These are phyloP conservation scores for Panus rudis DNA, from an alignment of 768 basidiomycete species.

Conservation along the genomic window DNA sequence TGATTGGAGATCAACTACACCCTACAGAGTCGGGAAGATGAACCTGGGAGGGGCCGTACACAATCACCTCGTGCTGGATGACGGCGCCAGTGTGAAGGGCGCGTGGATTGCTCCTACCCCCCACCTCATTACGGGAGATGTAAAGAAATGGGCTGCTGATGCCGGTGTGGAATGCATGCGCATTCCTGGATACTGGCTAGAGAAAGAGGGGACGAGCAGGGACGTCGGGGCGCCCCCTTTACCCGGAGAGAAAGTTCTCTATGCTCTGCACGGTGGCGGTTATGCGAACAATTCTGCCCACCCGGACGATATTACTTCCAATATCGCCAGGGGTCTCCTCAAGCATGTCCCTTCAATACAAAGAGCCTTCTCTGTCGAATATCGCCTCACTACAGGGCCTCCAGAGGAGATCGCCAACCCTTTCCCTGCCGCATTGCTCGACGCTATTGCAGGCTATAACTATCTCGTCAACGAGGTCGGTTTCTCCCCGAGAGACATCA, in stretches of 20 bases:
- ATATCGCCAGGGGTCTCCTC: constrained; percentile 41
- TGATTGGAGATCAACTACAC: background rate
- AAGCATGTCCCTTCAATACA: constrained; percentile 35
- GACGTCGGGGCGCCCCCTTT: constrained; percentile 30
- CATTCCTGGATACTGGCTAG: constrained; percentile 20
- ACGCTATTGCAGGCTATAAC: constrained; percentile 66
- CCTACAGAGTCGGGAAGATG: too few relatives aligned
- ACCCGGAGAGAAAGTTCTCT: constrained; percentile 51
- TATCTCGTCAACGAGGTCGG: constrained; percentile 56
- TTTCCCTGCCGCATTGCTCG: constrained; percentile 72
- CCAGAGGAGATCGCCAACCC: constrained; percentile 40
- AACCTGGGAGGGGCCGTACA: background rate
- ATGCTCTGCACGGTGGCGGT: constrained; percentile 58
- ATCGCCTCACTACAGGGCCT: constrained; percentile 50
- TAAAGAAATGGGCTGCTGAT: constrained; percentile 10
- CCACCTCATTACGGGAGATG: constrained; percentile 16
- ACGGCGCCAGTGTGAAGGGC: constrained; percentile 6
- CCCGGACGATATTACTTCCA: constrained; percentile 41
- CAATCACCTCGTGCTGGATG: constrained; percentile 3
- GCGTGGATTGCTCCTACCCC: constrained; percentile 11
- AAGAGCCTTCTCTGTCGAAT: constrained; percentile 60
- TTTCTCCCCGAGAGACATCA: constrained; percentile 52
- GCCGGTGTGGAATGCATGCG: constrained; percentile 9
- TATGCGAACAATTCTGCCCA: constrained; percentile 50
- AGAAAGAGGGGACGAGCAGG: constrained; percentile 7